Conservation (phyloP, 257 asterid species). For the Rauvolfia tetraphylla region DNA sequence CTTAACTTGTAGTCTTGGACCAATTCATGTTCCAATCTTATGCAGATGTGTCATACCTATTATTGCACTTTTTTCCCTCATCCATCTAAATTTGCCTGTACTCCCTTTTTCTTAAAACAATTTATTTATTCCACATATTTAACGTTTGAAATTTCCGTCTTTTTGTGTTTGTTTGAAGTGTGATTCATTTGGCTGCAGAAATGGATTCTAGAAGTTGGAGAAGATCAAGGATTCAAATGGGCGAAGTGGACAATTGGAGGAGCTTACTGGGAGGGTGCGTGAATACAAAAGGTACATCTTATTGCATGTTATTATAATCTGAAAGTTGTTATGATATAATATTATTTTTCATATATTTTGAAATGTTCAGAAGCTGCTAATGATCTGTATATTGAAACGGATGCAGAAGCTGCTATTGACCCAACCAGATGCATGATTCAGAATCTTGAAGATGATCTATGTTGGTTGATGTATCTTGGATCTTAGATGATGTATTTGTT, state of each 20-base stretch:
- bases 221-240: slow-evolving; percentile 87
- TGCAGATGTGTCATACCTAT: not conserved
- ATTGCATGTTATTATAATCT: not conserved
- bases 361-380: no score
- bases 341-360: no score
- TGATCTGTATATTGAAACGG: no score
- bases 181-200: slow-evolving; percentile 38
- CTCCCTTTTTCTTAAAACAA: not conserved
- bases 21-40: not conserved
- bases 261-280: slow-evolving; percentile 93
- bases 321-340: no score
- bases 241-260: slow-evolving; percentile 94
- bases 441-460: no score
- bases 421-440: no score
- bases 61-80: slow-evolving; percentile 15
- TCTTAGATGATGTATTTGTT: no score
- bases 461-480: no score
- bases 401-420: no score
- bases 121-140: not conserved
- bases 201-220: slow-evolving; percentile 97
- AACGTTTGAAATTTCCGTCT: not conserved
- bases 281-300: slow-evolving; percentile 82
- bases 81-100: not conserved
- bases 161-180: not conserved
- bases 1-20: no score